Evolutionary conservation across 257 asterid species (phyloP).

Genomic region (Solanum bulbocastanum): DNA sequence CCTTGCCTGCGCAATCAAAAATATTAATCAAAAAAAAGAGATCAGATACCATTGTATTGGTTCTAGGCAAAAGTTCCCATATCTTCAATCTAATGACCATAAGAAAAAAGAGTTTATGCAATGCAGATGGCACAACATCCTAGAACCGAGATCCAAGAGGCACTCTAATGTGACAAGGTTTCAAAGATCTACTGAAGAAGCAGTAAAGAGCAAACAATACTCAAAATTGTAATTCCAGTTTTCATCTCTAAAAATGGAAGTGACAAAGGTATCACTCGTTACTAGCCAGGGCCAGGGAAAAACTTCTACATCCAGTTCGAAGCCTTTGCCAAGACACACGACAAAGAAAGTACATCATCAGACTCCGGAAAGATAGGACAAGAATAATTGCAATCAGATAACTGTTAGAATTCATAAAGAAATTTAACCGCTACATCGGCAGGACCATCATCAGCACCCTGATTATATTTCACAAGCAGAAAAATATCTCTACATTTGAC

Average conservation of each 20-base stretch:
- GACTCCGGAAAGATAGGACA: background rate
- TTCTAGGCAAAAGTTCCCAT: background rate
- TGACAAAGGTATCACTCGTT: background rate
- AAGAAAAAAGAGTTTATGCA: background rate
- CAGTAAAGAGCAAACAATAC: background rate
- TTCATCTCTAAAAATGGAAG: background rate
- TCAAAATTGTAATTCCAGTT: background rate
- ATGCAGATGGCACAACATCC: background rate
- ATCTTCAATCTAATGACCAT: background rate
- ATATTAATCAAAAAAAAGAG: background rate
- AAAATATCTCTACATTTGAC: background rate
- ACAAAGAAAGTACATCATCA: background rate
- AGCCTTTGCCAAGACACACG: background rate
- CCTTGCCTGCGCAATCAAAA: constrained; percentile 63
- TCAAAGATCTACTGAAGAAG: background rate
- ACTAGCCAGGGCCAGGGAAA: background rate
- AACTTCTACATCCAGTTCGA: background rate
- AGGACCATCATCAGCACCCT: background rate
- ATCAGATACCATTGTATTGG: background rate
- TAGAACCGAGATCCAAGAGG: background rate
- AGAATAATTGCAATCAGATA: background rate
- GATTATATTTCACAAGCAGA: background rate
- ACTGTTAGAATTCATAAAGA: background rate
- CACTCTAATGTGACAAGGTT: background rate
- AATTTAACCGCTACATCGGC: background rate